These are phyloP conservation scores for Aureobasidium lini DNA, from an alignment of 2,329 filamentous ascomycete genomes.

Conservation along the genomic window DNA sequence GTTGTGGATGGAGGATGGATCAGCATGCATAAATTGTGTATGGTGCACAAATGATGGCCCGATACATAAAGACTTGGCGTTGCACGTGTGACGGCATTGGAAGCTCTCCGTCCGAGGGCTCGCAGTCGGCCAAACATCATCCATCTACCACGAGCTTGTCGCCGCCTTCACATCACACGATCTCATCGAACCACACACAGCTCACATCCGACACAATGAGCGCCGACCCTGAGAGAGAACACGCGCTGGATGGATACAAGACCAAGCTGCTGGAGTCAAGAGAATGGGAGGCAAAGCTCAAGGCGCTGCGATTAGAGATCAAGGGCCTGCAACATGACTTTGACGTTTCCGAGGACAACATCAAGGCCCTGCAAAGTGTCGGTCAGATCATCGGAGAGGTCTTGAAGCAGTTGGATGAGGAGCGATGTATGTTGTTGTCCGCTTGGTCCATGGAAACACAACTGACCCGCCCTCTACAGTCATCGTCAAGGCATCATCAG, in stretches of 20 bases:
- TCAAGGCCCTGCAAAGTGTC: slow-evolving; percentile 97
- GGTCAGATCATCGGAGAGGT: slow-evolving; percentile 99
- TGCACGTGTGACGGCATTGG: slow-evolving; percentile 8
- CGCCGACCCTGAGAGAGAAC: slow-evolving; percentile 43
- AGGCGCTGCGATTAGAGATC: slow-evolving; percentile 86
- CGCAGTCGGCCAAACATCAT: slow-evolving; percentile 2
- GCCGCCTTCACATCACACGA: background rate
- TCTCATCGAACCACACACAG: background rate
- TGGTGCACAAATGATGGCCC: too few species aligned
- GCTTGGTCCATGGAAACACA: background rate
- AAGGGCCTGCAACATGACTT: slow-evolving; percentile 93
- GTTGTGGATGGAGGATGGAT: background rate
- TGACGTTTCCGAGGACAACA: slow-evolving; percentile 96
- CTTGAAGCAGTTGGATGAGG: slow-evolving; percentile 95
- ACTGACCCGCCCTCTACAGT: slow-evolving; percentile 45
- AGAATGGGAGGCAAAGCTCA: slow-evolving; percentile 98
- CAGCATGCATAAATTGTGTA: background rate
- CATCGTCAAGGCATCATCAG: slow-evolving; percentile 96
- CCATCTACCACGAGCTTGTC: background rate
- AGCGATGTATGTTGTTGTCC: slow-evolving; percentile 69
- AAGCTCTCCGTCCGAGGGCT: background rate
- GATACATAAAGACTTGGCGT: background rate
- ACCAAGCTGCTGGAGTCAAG: slow-evolving; percentile 70
- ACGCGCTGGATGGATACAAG: slow-evolving; percentile 47
- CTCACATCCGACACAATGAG: slow-evolving; percentile 18